These are phyloP conservation scores for Calonectria leucothoes DNA, from an alignment of 2,329 filamentous ascomycete species.

Conservation along the genomic window DNA sequence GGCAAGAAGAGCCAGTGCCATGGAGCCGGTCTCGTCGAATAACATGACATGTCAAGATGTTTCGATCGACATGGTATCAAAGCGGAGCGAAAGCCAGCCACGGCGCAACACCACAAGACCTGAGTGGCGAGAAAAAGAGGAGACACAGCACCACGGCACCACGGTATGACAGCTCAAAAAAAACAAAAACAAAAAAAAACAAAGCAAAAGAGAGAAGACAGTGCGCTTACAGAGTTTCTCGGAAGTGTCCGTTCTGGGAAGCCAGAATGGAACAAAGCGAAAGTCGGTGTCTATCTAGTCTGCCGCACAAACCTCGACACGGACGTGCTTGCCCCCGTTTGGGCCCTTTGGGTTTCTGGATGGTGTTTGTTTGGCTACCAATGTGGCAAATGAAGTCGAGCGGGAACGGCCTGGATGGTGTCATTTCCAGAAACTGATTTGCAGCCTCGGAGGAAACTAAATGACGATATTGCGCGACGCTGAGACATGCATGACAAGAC, in stretches of 20 bases:
- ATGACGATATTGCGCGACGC: neutral
- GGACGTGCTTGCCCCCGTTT: no score
- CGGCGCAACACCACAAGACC: neutral
- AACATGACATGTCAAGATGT: neutral
- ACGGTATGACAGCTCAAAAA: neutral
- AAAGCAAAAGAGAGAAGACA: neutral
- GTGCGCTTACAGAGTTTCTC: neutral
- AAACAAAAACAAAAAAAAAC: neutral
- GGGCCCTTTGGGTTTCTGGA: neutral
- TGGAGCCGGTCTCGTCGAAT: neutral
- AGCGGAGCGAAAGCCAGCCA: neutral
- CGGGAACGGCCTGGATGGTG: neutral
- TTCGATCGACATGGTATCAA: neutral
- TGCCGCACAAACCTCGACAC: neutral
- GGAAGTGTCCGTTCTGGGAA: neutral
- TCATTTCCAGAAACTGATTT: constrained; percentile 25
- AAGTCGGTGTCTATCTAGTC: neutral
- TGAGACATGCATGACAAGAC: neutral
- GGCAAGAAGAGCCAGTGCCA: neutral
- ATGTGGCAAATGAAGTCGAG: neutral
- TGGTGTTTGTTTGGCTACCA: neutral
- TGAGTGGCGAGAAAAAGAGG: neutral
- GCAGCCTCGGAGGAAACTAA: constrained; percentile 7
- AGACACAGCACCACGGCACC: neutral
- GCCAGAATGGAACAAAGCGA: neutral